Evolutionary conservation across 495 filamentous ascomycete species (phyloP), one percentile per base, ranked within the genome.

Genomic region (Penicillium fimorum): DNA sequence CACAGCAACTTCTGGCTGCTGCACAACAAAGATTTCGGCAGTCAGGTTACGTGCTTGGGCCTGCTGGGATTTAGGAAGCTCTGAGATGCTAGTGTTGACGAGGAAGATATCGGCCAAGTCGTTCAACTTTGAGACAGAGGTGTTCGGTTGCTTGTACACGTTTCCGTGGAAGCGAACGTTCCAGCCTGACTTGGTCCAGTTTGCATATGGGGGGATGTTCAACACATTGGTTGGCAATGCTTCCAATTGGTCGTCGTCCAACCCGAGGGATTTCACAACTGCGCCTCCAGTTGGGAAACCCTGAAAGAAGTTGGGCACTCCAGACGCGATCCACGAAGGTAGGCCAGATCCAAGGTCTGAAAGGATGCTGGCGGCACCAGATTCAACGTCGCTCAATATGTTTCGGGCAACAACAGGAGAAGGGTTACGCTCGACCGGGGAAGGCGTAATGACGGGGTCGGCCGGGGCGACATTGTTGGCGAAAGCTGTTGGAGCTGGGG

Each of bases 181-280:
- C 89, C 89, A 92, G 38, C 85, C 87, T 44, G 81, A 71, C 18
- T 81, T 75, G n/a, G 88, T 91, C 81, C 84, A 92, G 58, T 92
- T 92, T 35, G 79, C 89, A 66, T 92, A 92, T n/a, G 80, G 79
- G 71, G 87, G 85, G 10, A 92, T 70, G 60, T 91, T 90, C 48
- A 91, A 65, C 17, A 88, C 86, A 58, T 89, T 80, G 2, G 88
- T 87, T 1, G 89, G 88, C 37, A 81, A 68, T 5, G 84, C 80
- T 13, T 65, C 75, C 22, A 89, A 67, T n/a, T 84, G 78, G 12
- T 62, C 62, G 49, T 81, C 76, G 48, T 78, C 69, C 41, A 91
- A 71, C 3, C 83, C 82, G 3, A 90, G 72, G 40, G 78, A 78
- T 55, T 76, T 85, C 59, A 76, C 67, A 5, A 89, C 87, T 5